Base-by-base conservation (phyloP, 139 green algal species). In the Auxenochlorella protothecoides region DNA sequence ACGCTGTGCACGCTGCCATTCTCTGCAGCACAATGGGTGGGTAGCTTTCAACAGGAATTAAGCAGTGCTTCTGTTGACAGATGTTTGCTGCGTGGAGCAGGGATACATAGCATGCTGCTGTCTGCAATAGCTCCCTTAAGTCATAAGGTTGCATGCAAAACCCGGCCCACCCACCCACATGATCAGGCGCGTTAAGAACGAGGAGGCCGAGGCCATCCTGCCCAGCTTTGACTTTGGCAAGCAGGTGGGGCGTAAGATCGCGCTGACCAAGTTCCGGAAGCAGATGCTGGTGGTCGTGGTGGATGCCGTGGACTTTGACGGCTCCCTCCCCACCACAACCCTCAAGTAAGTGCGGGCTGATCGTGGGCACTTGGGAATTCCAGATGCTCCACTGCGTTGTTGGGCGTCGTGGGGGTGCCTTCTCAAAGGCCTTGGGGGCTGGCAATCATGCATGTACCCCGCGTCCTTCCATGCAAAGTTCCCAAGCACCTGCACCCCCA, bases 281-380 rank as follows among this genome's bases (percentile, higher is more conserved):
- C 83, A 85, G 0, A 86, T 97, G 51, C 84, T 99, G 73, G 74
- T 97, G 63, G 79, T 85, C 59, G 90, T 98, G 64, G 90, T 97
- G 66, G 78, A 83, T 57, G 53, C 60, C 57, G 70, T 10, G 14
- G 75, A 84, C 67, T 80, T 98, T 85, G 95, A 98, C 78, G 95
- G 92, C 15, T 96, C 89, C n/a, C 86, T 99, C 66, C 94, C 94
- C 0, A 53, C 44, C 14, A 85, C 86, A 51, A 75, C 89, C 27
- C 61, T 72, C 65, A 52, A 54, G 6, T 12, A 3, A 7, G 27
- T 68, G 27, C 64, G 13, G 64, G 27, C 8, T 11, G 8, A 12
- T 68, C 64, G 44, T 15, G 11, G 44, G 10, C 2, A 53, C 8
- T 1, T 10, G 64, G 44, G 10, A 44, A 44, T 44, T 44, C 10